These are phyloP conservation scores for Lunularia cruciata DNA, from an alignment of 225 moss, liverwort and hornwort species.

Conservation along the genomic window DNA sequence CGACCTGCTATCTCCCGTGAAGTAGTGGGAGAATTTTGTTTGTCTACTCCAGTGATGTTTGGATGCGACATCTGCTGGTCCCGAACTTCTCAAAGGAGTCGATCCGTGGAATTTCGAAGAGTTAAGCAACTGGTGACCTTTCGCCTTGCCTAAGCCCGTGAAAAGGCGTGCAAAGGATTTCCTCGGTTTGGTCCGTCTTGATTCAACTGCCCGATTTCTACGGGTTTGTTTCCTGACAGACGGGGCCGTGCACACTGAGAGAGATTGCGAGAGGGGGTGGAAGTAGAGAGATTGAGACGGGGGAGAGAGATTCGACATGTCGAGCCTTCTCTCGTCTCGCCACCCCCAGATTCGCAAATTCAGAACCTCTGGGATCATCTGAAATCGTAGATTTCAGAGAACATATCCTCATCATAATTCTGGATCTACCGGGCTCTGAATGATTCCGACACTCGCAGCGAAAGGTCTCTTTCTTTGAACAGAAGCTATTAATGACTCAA, in stretches of 20 bases:
- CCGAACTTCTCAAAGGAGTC: slow-evolving; percentile 23
- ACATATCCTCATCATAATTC: too few relatives aligned
- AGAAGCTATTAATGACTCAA: too few relatives aligned
- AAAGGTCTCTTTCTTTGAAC: too few relatives aligned
- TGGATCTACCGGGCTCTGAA: too few relatives aligned
- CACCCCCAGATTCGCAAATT: too few relatives aligned
- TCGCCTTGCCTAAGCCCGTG: slow-evolving; percentile 23
- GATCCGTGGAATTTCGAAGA: slow-evolving; percentile 38
- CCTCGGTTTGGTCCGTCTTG: slow-evolving; percentile 8
- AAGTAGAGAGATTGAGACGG: neutral
- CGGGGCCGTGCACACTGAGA: neutral
- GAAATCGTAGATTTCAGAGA: too few relatives aligned
- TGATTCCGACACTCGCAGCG: too few relatives aligned
- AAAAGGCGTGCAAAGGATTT: slow-evolving; percentile 21
- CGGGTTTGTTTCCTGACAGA: neutral
- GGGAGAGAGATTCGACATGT: too few relatives aligned
- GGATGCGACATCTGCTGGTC: slow-evolving; percentile 4
- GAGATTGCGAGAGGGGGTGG: too few relatives aligned
- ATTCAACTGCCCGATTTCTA: slow-evolving; percentile 5
- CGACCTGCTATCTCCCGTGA: slow-evolving; percentile 34
- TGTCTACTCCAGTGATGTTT: neutral
- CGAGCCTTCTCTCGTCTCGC: too few relatives aligned
- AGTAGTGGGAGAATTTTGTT: slow-evolving; percentile 9
- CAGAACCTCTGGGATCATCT: too few relatives aligned
- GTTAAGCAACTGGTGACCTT: slow-evolving; percentile 27